A percentile compares a stretch with the other conserved stretches of the same genome.
Evolutionary conservation across 345 rosid species (phyloP).

Genomic region (Nephelium lappaceum): DNA sequence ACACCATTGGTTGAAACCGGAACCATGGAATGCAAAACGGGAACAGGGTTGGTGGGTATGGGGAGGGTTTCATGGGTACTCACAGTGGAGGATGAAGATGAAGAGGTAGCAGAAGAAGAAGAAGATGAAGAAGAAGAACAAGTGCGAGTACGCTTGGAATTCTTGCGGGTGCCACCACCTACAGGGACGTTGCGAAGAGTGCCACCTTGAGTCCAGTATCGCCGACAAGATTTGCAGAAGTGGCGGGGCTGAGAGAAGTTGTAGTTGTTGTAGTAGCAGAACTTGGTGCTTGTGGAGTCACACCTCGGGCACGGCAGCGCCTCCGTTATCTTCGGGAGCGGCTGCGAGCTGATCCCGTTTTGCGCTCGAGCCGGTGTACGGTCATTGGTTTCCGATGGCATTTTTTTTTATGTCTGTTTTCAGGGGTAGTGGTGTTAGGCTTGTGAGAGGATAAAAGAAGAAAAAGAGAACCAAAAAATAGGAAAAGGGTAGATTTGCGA

Average conservation of each 20-base stretch:
- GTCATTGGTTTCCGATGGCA: conserved; percentile 42
- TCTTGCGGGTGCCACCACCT: conserved; percentile 68
- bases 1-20: conserved; percentile 10
- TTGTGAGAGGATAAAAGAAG: conserved; percentile 1
- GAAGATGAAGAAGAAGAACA: conserved; percentile 18
- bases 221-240: conserved; percentile 72
- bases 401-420: conserved; percentile 9
- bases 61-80: conserved; percentile 31
- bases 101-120: conserved; percentile 28
- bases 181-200: conserved; percentile 69
- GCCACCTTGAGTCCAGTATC: conserved; percentile 78
- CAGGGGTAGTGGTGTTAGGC: background rate
- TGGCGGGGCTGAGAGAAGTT: conserved; percentile 70
- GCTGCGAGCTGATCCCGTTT: conserved; percentile 21
- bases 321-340: conserved; percentile 38
- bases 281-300: conserved; percentile 57
- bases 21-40: conserved; percentile 22
- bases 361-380: conserved; percentile 20
- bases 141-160: conserved; percentile 49
- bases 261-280: conserved; percentile 73
- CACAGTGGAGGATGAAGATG: conserved; percentile 26
- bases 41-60: conserved; percentile 17
- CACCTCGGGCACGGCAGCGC: conserved; percentile 64
- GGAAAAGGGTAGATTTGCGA: background rate
- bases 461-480: background rate